Evolutionary conservation across 345 rosid genomes (phyloP).

Genomic region (Rhizophora apiculata): DNA sequence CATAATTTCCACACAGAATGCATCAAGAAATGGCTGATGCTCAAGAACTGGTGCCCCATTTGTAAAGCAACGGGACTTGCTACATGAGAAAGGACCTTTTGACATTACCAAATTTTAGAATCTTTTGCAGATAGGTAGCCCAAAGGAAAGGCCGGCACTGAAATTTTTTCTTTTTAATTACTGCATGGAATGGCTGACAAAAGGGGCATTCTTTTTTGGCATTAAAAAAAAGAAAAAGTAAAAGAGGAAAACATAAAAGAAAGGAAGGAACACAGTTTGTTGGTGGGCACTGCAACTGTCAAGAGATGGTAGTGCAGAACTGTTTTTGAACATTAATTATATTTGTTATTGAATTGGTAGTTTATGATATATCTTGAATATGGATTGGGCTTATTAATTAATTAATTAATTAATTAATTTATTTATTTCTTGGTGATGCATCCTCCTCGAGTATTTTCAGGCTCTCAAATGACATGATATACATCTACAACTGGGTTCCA

Average conservation of each 20-base stretch:
- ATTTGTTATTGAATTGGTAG: constrained; percentile 21
- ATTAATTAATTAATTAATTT: background rate
- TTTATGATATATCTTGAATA: constrained; percentile 4
- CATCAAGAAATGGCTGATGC: constrained; percentile 75
- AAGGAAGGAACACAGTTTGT: background rate
- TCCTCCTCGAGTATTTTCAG: too few relatives aligned
- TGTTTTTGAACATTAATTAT: constrained; percentile 20
- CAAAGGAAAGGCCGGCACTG: constrained; percentile 1
- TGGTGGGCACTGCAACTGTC: constrained; percentile 16
- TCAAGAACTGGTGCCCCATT: constrained; percentile 81
- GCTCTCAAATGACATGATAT: too few relatives aligned
- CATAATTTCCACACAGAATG: constrained; percentile 72
- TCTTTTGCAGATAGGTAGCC: background rate
- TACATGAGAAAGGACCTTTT: constrained; percentile 24
- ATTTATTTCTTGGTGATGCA: background rate
- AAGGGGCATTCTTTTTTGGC: constrained; percentile 1
- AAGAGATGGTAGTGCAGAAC: constrained; percentile 4
- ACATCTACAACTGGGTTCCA: too few relatives aligned
- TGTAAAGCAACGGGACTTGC: constrained; percentile 72
- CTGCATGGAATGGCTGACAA: background rate
- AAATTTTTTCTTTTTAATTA: background rate
- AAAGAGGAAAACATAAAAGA: background rate
- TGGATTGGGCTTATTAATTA: background rate
- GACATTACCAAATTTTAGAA: background rate
- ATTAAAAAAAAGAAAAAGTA: too few relatives aligned